Base-by-base conservation (phyloP, 495 filamentous ascomycete genomes). In the Choiromyces venosus region DNA sequence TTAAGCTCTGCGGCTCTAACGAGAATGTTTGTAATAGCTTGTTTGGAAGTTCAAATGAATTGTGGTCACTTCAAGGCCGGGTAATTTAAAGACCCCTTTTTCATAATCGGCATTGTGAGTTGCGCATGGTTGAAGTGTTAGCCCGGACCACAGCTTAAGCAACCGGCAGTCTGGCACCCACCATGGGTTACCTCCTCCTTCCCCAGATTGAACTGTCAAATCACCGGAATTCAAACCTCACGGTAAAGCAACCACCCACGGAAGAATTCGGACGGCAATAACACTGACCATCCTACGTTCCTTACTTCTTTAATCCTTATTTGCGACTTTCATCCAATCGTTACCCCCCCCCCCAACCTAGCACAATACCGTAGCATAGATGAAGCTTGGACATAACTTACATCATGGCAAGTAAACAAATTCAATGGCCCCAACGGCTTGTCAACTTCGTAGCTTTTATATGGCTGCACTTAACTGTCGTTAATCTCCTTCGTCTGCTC, bases 401-500 rank as follows among this genome's bases (percentile, higher is more conserved):
- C 25, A 61, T 33, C 52, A 61, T 61, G 52, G 52, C 52, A 10
- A 61, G 25, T 61, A 61, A 33, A 61, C 52, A 61, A 33, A n/a
- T 61, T 61, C 52, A 61, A 12, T 61, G 25, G 52, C n/a, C 12
- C 25, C 52, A 29, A 33, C 12, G 12, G 52, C 52, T 61, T 33
- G 25, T 29, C 52, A 61, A n/a, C 25, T 18, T 61, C 52, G 2
- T 6, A 61, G 12, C 52, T 61, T 33, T 61, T 16, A 61, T 61
- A 61, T 33, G 52, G 52, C 71, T 61, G 39, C 16, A 16, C n/a
- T 40, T 38, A 37, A 65, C 38, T 37, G 29, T 71, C 33, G 40
- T 61, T 61, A 65, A 33, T n/a, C 68, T 74, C 36, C 40, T 74
- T 38, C 69, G n/a, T 25, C 46, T 67, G 18, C 19, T 74, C 61